phyloP scores from a whole-genome alignment of 371 early-diverging fungal genomes.

The Zychaea mexicana region DNA sequence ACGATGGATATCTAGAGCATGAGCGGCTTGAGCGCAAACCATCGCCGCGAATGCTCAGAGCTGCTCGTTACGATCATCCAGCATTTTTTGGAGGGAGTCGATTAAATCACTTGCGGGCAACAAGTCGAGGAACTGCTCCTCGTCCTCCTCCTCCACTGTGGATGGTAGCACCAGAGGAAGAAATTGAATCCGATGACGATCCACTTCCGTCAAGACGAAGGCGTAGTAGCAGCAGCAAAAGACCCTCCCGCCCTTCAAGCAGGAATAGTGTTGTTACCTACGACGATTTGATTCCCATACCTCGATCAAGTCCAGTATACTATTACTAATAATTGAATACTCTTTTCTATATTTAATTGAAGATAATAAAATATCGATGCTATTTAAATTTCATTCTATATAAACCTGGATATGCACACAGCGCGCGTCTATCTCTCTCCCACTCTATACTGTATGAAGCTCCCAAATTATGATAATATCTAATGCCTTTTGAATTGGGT shows the following conservation, averaged over 20 bases:
- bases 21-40: neutral
- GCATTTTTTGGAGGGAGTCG: neutral
- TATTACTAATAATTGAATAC: neutral
- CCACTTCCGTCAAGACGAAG: neutral
- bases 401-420: no score
- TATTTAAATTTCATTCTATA: no score
- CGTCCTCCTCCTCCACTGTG: neutral
- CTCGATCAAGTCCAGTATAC: neutral
- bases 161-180: neutral
- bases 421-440: no score
- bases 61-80: neutral
- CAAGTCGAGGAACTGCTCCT: slow-evolving; percentile 4
- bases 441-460: no score
- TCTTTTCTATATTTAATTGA: no score
- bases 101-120: neutral
- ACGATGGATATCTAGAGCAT: neutral
- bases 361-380: no score
- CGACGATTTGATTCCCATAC: neutral
- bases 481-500: no score
- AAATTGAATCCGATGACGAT: neutral
- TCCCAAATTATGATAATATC: no score
- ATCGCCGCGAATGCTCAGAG: neutral
- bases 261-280: neutral
- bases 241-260: neutral
- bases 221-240: neutral